These are phyloP conservation scores for Leccinum obscurum DNA, from an alignment of 768 basidiomycete species.

Conservation along the genomic window DNA sequence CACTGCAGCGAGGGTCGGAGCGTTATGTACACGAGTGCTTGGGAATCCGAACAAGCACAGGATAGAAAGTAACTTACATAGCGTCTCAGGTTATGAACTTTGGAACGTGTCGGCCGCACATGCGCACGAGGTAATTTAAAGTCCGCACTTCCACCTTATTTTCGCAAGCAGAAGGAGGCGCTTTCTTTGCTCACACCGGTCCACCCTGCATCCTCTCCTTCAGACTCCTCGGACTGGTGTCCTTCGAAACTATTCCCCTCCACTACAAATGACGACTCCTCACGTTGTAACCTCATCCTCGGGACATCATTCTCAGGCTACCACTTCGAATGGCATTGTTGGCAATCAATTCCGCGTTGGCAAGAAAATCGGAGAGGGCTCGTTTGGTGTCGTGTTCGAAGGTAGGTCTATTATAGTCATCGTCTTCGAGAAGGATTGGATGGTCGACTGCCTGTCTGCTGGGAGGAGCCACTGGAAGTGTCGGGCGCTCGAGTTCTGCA, in stretches of 20 bases:
- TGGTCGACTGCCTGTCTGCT: slow-evolving; percentile 2
- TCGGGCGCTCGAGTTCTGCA: slow-evolving; percentile 16
- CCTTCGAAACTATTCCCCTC: slow-evolving; percentile 7
- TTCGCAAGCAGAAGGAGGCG: slow-evolving; percentile 24
- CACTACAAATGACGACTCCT: slow-evolving; percentile 65
- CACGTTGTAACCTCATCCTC: slow-evolving; percentile 84
- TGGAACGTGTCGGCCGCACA: slow-evolving; percentile 32
- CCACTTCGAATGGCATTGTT: slow-evolving; percentile 69
- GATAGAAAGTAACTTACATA: not conserved
- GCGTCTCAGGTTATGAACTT: not conserved
- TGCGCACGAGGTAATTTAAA: slow-evolving; percentile 29
- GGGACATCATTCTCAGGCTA: slow-evolving; percentile 61
- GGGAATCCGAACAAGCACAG: not conserved
- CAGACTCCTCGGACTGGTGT: slow-evolving; percentile 31
- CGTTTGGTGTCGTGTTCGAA: slow-evolving; percentile 98
- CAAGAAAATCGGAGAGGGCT: slow-evolving; percentile 98
- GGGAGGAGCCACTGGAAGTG: slow-evolving; percentile 3
- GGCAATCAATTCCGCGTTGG: slow-evolving; percentile 86
- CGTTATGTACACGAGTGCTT: not conserved
- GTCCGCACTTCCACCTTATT: slow-evolving; percentile 35
- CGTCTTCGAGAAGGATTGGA: slow-evolving; percentile 2
- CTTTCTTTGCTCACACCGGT: slow-evolving; percentile 25
- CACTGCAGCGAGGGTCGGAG: not conserved
- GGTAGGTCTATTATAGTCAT: slow-evolving; percentile 48
- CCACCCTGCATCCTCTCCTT: slow-evolving; percentile 25